Percentiles rank a stretch among this genome's conserved stretches.
Evolutionary conservation across 345 rosid species (phyloP).

Genomic region (Gossypium rotundifolium): DNA sequence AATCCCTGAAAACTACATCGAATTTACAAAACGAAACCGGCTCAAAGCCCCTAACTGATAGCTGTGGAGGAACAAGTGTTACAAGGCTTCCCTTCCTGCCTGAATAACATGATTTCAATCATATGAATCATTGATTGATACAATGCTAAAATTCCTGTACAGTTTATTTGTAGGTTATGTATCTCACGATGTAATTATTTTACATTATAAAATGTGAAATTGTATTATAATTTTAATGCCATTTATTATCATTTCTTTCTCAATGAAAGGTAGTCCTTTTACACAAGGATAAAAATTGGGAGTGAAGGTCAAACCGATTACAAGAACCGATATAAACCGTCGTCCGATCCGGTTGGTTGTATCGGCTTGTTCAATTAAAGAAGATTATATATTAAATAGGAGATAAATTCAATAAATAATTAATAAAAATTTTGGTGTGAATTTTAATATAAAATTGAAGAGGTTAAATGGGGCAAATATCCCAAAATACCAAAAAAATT

Average conservation of each 20-base stretch:
- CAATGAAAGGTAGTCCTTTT: neutral
- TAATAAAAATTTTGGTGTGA: no score
- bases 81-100: slow-evolving; percentile 66
- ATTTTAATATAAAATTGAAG: no score
- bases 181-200: slow-evolving; percentile 11
- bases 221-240: neutral
- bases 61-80: slow-evolving; percentile 38
- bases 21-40: slow-evolving; percentile 13
- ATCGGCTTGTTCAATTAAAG: no score
- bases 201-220: neutral
- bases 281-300: no score
- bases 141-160: slow-evolving; percentile 13
- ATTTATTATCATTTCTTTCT: neutral
- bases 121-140: slow-evolving; percentile 13
- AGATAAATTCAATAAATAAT: no score
- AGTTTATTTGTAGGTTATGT: slow-evolving; percentile 11
- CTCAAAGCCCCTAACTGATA: slow-evolving; percentile 20
- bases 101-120: slow-evolving; percentile 28
- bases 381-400: no score
- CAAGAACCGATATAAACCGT: no score
- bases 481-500: no score
- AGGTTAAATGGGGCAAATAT: no score
- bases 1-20: slow-evolving; percentile 27
- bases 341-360: no score
- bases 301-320: no score